Evolutionary conservation across 371 early-diverging fungal species (phyloP).

Genomic region (Batkoa obscura): DNA sequence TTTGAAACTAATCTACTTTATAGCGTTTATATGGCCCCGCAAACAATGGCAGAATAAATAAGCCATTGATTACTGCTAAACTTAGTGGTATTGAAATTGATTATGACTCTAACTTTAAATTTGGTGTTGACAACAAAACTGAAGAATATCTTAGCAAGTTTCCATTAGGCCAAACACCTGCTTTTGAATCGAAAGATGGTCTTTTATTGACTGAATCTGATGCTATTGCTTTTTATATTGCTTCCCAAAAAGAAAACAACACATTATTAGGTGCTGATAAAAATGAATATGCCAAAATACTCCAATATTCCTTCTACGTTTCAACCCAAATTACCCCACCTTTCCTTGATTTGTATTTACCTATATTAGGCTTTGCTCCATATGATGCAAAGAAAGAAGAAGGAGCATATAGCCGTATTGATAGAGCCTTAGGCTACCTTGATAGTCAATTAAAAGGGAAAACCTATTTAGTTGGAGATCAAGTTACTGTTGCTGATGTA

Average conservation of each 20-base stretch:
- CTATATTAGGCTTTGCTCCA: conserved; percentile 38
- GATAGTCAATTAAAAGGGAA: conserved; percentile 52
- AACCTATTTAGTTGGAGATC: conserved; percentile 85
- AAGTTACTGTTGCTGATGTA: conserved; percentile 78
- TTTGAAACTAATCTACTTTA: background rate
- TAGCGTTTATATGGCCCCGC: background rate
- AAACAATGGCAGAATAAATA: conserved; percentile 28
- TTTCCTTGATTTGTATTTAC: conserved; percentile 33
- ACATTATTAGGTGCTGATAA: conserved; percentile 38
- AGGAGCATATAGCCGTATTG: conserved; percentile 40
- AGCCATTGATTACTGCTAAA: conserved; percentile 54
- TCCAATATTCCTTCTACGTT: conserved; percentile 55
- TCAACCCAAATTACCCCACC: conserved; percentile 35
- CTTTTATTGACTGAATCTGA: conserved; percentile 49
- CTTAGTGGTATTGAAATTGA: conserved; percentile 47
- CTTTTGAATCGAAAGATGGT: conserved; percentile 45
- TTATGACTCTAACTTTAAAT: conserved; percentile 33
- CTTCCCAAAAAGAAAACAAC: conserved; percentile 36
- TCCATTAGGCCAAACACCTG: conserved; percentile 33
- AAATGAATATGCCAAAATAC: conserved; percentile 53
- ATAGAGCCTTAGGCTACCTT: conserved; percentile 37
- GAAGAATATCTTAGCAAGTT: conserved; percentile 67
- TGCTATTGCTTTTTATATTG: conserved; percentile 75
- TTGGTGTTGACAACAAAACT: conserved; percentile 51
- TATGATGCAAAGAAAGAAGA: conserved; percentile 46